Conservation (phyloP, 768 basidiomycete genomes). For the Tulasnella sp. region DNA sequence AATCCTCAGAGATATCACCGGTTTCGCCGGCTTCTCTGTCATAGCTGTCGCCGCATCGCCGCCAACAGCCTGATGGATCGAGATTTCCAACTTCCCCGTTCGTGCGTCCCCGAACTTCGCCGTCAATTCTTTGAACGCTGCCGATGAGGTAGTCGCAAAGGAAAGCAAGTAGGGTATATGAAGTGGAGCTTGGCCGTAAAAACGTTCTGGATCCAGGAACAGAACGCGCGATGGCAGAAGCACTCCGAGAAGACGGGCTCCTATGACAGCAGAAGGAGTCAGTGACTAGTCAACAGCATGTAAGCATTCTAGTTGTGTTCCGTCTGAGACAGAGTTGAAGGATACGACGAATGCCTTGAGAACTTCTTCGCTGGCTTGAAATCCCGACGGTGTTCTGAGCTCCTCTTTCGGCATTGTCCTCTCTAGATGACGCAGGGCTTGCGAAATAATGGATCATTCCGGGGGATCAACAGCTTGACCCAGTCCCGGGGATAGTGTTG, state of each 20-base stretch:
- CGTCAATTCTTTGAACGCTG: constrained; percentile 84
- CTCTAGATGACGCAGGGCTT: constrained; percentile 60
- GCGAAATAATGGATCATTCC: constrained; percentile 79
- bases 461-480: constrained; percentile 70
- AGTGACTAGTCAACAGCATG: background rate
- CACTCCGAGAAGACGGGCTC: constrained; percentile 66
- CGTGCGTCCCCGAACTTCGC: constrained; percentile 60
- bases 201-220: constrained; percentile 60
- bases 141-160: constrained; percentile 71
- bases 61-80: constrained; percentile 74
- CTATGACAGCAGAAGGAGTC: constrained; percentile 46
- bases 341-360: constrained; percentile 78
- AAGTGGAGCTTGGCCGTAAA: constrained; percentile 51
- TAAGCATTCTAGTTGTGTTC: constrained; percentile 49
- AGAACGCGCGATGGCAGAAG: constrained; percentile 76
- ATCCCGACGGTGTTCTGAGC: constrained; percentile 57
- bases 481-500: constrained; percentile 69
- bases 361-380: constrained; percentile 72
- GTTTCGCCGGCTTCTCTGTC: constrained; percentile 55
- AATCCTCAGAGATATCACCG: constrained; percentile 67
- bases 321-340: constrained; percentile 58
- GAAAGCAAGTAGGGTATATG: constrained; percentile 68
- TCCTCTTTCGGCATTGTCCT: constrained; percentile 51
- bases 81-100: constrained; percentile 68
- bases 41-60: constrained; percentile 41